phyloP scores from a whole-genome alignment of 352 stramenopile genomes.

The Pythium chondricola region DNA sequence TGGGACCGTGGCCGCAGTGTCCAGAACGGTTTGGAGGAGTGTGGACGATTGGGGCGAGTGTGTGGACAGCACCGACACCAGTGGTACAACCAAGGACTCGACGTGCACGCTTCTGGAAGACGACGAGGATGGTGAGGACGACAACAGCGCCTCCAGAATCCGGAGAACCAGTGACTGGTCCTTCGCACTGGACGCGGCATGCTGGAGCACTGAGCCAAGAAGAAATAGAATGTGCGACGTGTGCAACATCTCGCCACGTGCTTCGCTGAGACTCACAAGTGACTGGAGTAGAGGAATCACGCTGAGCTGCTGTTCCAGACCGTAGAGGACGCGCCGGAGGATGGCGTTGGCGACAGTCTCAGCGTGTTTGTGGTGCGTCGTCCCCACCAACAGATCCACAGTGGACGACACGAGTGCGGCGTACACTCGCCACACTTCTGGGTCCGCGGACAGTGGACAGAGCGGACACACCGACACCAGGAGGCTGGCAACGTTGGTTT shows the following conservation, averaged over 20 bases:
- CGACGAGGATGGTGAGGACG: constrained; percentile 9
- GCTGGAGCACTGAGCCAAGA: constrained; percentile 31
- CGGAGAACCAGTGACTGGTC: constrained; percentile 44
- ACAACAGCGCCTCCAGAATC: constrained; percentile 24
- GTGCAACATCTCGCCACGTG: constrained; percentile 22
- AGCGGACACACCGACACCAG: constrained; percentile 33
- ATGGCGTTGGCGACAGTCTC: constrained; percentile 18
- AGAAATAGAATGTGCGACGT: constrained; percentile 30
- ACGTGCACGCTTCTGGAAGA: constrained; percentile 31
- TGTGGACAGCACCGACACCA: constrained; percentile 37
- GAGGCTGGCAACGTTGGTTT: constrained; percentile 6
- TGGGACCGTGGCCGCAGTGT: constrained; percentile 19
- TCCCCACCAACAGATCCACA: constrained; percentile 30
- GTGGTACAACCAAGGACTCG: constrained; percentile 47
- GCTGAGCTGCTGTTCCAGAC: constrained; percentile 23
- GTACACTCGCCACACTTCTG: constrained; percentile 20
- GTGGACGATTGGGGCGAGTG: constrained; percentile 22
- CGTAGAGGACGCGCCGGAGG: constrained; percentile 18
- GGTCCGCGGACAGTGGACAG: constrained; percentile 19
- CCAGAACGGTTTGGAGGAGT: constrained; percentile 34
- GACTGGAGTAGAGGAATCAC: constrained; percentile 40
- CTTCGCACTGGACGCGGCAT: constrained; percentile 14
- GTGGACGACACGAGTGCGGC: constrained; percentile 28
- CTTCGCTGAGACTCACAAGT: constrained; percentile 26
- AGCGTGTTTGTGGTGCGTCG: constrained; percentile 9